Percentiles rank a stretch among this genome's conserved stretches.
Evolutionary conservation across 2,329 filamentous ascomycete species (phyloP).

Genomic region (Paecilomyces sp.): DNA sequence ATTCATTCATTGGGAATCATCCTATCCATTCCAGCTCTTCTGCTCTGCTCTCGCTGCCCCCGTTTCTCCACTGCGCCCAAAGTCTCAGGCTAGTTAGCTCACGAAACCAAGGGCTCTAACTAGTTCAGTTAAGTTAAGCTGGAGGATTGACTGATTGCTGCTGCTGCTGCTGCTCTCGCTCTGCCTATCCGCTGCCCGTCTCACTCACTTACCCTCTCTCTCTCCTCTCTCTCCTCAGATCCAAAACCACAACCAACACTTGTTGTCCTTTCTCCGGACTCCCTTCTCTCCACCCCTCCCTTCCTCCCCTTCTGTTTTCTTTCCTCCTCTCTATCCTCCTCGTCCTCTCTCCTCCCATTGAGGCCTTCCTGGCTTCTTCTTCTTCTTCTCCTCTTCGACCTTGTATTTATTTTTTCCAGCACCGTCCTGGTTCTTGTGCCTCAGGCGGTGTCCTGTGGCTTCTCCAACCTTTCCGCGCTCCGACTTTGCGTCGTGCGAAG

Average conservation of each 20-base stretch:
- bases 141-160: too few relatives aligned
- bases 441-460: constrained; percentile 33
- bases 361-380: constrained; percentile 5
- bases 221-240: constrained; percentile 3
- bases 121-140: too few relatives aligned
- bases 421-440: constrained; percentile 14
- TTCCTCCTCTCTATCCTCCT: constrained; percentile 3
- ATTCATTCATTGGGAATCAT: too few relatives aligned
- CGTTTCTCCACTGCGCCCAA: not conserved
- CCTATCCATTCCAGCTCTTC: not conserved
- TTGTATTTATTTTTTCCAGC: constrained; percentile 5
- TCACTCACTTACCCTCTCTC: not conserved
- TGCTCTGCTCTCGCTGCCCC: not conserved
- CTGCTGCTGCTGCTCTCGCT: not conserved
- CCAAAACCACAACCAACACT: constrained; percentile 1
- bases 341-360: constrained; percentile 3
- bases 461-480: constrained; percentile 16
- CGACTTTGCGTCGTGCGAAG: constrained; percentile 28
- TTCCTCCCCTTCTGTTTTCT: constrained; percentile 5
- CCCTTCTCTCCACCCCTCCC: constrained; percentile 1
- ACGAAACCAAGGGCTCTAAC: too few relatives aligned
- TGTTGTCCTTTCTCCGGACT: constrained; percentile 1
- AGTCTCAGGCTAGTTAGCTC: not conserved
- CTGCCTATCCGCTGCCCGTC: not conserved
- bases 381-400: constrained; percentile 6